A percentile compares a stretch with the other conserved stretches of the same genome.
phyloP scores from a whole-genome alignment of 1,139 yeast genomes.

The Tardiomyces digboiensis region DNA sequence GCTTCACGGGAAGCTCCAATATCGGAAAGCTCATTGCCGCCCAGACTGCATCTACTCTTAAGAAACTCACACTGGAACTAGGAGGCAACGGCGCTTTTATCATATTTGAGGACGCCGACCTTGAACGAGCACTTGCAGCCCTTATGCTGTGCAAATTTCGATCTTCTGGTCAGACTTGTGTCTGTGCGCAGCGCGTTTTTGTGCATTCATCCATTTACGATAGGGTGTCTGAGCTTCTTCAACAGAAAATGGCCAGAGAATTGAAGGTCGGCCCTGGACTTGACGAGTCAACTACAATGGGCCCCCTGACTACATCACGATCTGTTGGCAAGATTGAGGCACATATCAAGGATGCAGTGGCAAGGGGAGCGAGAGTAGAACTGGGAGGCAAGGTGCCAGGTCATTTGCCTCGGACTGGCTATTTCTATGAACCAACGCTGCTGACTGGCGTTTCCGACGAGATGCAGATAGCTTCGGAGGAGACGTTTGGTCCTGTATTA shows the following conservation, averaged over 20 bases:
- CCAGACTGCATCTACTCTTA: constrained; percentile 53
- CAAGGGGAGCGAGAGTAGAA: constrained; percentile 68
- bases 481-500: constrained; percentile 88
- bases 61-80: constrained; percentile 69
- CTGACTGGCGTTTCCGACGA: constrained; percentile 68
- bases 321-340: constrained; percentile 59
- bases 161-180: constrained; percentile 80
- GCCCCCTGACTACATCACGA: constrained; percentile 81
- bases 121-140: constrained; percentile 45
- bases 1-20: constrained; percentile 80
- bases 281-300: constrained; percentile 58
- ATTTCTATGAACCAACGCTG: constrained; percentile 83
- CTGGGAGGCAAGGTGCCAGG: constrained; percentile 70
- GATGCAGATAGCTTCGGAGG: constrained; percentile 78
- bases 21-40: constrained; percentile 69
- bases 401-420: constrained; percentile 82
- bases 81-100: constrained; percentile 80
- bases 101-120: constrained; percentile 57
- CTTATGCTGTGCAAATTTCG: constrained; percentile 49
- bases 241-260: constrained; percentile 42
- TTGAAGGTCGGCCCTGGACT: constrained; percentile 56
- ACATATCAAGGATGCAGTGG: constrained; percentile 63
- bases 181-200: constrained; percentile 73
- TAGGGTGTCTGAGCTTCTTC: constrained; percentile 43
- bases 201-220: constrained; percentile 68